A percentile compares a stretch with the other conserved stretches of the same genome.
Evolutionary conservation across 2,329 filamentous ascomycete species (phyloP).

Genomic region (Harringtonia lauricola): DNA sequence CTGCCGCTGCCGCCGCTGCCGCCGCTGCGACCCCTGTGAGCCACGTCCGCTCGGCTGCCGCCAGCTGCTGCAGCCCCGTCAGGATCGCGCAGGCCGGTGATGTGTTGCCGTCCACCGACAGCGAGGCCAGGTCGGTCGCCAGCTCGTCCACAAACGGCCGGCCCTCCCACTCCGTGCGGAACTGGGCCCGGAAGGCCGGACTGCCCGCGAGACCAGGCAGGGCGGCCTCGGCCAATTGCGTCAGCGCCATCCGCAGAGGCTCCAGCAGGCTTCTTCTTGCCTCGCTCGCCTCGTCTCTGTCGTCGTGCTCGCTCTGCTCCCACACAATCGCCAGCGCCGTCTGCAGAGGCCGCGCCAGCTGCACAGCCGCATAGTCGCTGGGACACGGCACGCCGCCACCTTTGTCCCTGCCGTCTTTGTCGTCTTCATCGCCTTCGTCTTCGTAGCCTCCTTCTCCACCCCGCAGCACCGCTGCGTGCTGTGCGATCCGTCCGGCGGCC

Average conservation of each 20-base stretch:
- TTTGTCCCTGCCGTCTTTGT: too few relatives aligned
- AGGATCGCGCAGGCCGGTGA: neutral
- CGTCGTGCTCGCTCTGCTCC: constrained; percentile 12
- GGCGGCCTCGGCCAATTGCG: constrained; percentile 13
- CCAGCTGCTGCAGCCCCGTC: neutral
- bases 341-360: constrained; percentile 13
- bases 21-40: neutral
- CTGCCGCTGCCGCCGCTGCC: neutral
- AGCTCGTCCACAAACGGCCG: neutral
- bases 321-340: constrained; percentile 14
- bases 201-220: constrained; percentile 14
- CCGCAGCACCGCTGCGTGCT: constrained; percentile 39
- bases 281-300: neutral
- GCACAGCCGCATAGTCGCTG: constrained; percentile 9
- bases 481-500: constrained; percentile 42
- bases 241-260: constrained; percentile 14
- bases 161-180: constrained; percentile 9
- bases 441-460: too few relatives aligned
- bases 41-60: neutral
- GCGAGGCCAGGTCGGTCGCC: neutral
- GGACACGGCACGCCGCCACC: too few relatives aligned
- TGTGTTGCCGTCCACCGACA: neutral
- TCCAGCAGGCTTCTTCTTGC: constrained; percentile 5
- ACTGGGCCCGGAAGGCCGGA: constrained; percentile 11
- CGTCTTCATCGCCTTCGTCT: too few relatives aligned